Percentiles rank a stretch among this genome's conserved stretches.
These are phyloP conservation scores for Halteria grandinella DNA, from an alignment of 73 alveolate genomes.

Conservation along the genomic window DNA sequence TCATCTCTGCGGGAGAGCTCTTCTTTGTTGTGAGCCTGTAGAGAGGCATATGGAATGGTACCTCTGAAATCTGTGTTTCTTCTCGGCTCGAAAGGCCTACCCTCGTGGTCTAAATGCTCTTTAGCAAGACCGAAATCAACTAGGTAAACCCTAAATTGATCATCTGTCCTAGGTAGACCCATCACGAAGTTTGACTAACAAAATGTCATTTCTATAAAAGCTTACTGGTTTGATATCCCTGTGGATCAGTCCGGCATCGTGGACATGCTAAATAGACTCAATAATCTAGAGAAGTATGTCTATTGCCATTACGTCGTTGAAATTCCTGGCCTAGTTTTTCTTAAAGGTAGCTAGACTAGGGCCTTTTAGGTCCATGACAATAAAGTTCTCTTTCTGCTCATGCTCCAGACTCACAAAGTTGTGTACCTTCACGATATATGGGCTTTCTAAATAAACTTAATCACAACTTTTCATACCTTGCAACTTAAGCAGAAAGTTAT, in stretches of 20 bases:
- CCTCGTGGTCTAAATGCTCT: slow-evolving; percentile 48
- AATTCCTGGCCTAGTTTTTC: slow-evolving; percentile 61
- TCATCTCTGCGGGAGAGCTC: slow-evolving; percentile 83
- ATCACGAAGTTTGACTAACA: slow-evolving; percentile 61
- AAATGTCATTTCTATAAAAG: slow-evolving; percentile 21
- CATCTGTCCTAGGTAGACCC: slow-evolving; percentile 31
- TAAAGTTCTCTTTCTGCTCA: slow-evolving; percentile 65
- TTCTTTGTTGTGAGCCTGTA: slow-evolving; percentile 76
- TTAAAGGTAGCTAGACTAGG: slow-evolving; percentile 63
- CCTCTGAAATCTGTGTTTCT: slow-evolving; percentile 76
- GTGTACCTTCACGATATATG: slow-evolving; percentile 74
- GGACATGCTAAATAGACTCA: slow-evolving; percentile 68
- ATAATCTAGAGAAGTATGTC: slow-evolving; percentile 71
- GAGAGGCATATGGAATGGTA: slow-evolving; percentile 81
- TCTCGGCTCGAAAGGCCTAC: slow-evolving; percentile 57
- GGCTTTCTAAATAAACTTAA: slow-evolving; percentile 3
- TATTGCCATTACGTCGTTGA: slow-evolving; percentile 59
- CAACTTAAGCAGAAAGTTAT: slow-evolving; percentile 60
- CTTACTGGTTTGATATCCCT: slow-evolving; percentile 83
- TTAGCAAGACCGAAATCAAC: slow-evolving; percentile 84
- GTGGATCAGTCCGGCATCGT: slow-evolving; percentile 70
- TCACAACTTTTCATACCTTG: not conserved
- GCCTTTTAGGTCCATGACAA: slow-evolving; percentile 86
- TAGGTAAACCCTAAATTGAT: slow-evolving; percentile 65
- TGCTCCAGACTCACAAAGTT: slow-evolving; percentile 68